Evolutionary conservation across 2,329 filamentous ascomycete species (phyloP), one percentile per base, ranked within the genome.

Genomic region (Diaporthe citri): DNA sequence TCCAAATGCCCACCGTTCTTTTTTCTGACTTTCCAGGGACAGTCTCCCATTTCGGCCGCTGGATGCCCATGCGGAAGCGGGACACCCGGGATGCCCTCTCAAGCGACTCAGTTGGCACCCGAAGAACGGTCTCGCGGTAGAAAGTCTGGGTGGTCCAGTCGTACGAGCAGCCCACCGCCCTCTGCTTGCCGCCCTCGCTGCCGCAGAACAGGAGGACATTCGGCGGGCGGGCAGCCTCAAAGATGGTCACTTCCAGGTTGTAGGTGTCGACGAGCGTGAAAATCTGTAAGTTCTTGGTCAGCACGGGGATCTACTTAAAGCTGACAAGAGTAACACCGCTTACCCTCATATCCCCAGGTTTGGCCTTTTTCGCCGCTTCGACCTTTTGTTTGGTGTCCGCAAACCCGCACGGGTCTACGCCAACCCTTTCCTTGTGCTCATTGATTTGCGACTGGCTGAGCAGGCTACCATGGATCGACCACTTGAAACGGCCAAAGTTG

Each of bases 121-220:
- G 79, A 43, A 88, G 72, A 2, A 88, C 86, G 1, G 83, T 85
- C 78, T 88, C 86, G 0, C 84, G 80, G 67, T 84, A 85, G 66
- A 87, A 78, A 0, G 84, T 86, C 3, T 80, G 78, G 1, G 81
- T 84, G 0, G 82, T 82, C 82, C 83, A 84, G 72, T 87, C 85
- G 69, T 85, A 87, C 0, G 84, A 86, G 75, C 85, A 87, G 20
- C 83, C 79, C 22, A 87, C 79, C 6, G 85, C 84, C 10, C 86
- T 81, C 76, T 86, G 84, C 85, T 87, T 87, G 9, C 86, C 86
- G 20, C 86, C 86, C 76, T 88, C 86, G 2, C 78, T 79, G 12
- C 84, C 86, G 25, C 83, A 84, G 22, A 87, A 73, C 7, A 88
- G 75, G 59, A 86, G 80, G 48, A 81, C 82, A 2, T 83, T 80